A percentile compares a stretch with the other conserved stretches of the same genome.
These are phyloP conservation scores for Hevea brasiliensis DNA, from an alignment of 345 rosid genomes.

Conservation along the genomic window DNA sequence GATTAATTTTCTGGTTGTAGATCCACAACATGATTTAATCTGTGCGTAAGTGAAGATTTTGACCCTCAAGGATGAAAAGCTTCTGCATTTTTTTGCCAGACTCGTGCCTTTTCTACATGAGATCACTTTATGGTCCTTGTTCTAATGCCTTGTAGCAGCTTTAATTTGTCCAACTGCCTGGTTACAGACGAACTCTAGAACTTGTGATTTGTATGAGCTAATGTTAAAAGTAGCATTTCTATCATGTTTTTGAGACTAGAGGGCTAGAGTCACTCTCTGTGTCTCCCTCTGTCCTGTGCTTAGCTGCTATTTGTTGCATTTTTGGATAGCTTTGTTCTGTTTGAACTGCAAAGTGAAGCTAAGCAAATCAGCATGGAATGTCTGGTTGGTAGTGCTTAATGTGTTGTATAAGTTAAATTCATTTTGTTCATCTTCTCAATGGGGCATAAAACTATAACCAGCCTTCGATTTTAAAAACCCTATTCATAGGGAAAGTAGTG, in stretches of 20 bases:
- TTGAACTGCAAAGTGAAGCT: background rate
- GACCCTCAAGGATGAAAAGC: background rate
- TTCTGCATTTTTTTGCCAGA: background rate
- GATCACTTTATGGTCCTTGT: background rate
- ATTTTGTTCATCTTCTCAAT: background rate
- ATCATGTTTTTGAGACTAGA: background rate
- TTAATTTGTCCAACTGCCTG: background rate
- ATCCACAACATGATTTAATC: background rate
- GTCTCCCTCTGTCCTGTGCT: background rate
- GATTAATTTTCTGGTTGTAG: background rate
- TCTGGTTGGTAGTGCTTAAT: background rate
- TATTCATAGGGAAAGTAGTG: no score
- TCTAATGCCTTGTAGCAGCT: background rate
- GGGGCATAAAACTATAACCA: background rate
- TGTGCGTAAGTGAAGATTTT: slow-evolving; percentile 1
- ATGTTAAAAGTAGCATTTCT: background rate
- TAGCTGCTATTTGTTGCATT: background rate
- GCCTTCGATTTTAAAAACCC: no score
- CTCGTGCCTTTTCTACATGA: background rate
- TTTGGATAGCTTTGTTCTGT: background rate
- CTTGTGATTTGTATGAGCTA: background rate
- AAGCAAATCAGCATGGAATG: background rate
- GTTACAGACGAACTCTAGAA: background rate
- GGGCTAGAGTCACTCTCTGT: background rate
- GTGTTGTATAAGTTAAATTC: background rate